Evolutionary conservation across 306 rosid species (phyloP).

Genomic region (Cucumis hystrix): DNA sequence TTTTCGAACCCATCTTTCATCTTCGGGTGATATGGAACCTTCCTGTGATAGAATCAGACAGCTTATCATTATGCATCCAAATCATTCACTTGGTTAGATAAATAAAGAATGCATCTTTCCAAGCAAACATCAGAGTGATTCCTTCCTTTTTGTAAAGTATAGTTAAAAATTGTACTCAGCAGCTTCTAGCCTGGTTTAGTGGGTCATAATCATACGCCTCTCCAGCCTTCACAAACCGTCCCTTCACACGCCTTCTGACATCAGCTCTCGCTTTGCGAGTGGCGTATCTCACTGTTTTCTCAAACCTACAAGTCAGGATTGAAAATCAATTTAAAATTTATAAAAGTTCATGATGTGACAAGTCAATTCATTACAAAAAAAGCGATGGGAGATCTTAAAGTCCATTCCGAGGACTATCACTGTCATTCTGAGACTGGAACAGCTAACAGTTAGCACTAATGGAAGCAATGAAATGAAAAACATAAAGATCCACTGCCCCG

Average conservation of each 20-base stretch:
- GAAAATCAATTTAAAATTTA: background rate
- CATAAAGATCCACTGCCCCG: background rate
- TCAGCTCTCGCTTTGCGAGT: constrained; percentile 96
- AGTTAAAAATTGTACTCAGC: constrained; percentile 58
- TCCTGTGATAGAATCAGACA: constrained; percentile 62
- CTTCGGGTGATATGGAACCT: background rate
- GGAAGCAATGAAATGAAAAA: background rate
- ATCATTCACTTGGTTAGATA: constrained; percentile 23
- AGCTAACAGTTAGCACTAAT: background rate
- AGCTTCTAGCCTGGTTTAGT: constrained; percentile 77
- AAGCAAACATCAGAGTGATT: constrained; percentile 23
- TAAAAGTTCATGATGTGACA: background rate
- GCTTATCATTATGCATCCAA: constrained; percentile 33
- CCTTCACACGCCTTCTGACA: constrained; percentile 85
- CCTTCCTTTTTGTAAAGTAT: constrained; percentile 32
- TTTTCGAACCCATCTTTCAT: background rate
- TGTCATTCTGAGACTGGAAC: background rate
- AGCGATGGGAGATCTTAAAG: background rate
- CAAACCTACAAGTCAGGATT: constrained; percentile 40
- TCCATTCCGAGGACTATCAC: background rate
- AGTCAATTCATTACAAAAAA: background rate
- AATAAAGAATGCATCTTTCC: constrained; percentile 16
- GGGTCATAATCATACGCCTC: constrained; percentile 84
- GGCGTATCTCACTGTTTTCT: constrained; percentile 78
- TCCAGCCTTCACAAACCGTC: constrained; percentile 93